Evolutionary conservation across 176 grass and related monocot species (phyloP).

Genomic region (Elymus sibiricus): DNA sequence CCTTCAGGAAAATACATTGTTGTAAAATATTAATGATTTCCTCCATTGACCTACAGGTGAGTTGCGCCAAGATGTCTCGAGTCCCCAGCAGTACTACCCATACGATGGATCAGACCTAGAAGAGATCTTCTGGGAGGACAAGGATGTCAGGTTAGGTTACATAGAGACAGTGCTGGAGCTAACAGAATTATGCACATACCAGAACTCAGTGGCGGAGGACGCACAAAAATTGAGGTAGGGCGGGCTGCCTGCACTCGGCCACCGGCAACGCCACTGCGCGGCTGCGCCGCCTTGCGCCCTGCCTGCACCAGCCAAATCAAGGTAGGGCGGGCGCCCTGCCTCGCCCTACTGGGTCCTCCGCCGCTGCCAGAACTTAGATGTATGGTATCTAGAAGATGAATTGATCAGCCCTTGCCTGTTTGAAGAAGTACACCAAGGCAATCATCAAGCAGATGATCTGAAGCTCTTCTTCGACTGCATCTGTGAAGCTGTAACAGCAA

Average conservation of each 20-base stretch:
- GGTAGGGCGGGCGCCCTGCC: too few species aligned
- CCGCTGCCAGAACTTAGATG: constrained; percentile 37
- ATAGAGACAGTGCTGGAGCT: constrained; percentile 49
- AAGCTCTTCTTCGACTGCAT: constrained; percentile 64
- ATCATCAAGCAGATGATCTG: constrained; percentile 33
- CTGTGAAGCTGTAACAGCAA: constrained; percentile 46
- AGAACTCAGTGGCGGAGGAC: too few species aligned
- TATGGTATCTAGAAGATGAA: constrained; percentile 59
- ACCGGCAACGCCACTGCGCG: too few species aligned
- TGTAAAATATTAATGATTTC: neutral
- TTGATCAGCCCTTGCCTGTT: constrained; percentile 50
- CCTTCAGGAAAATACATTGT: neutral
- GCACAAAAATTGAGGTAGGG: too few species aligned
- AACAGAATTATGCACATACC: constrained; percentile 40
- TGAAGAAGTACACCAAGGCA: constrained; percentile 41
- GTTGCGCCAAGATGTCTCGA: constrained; percentile 4
- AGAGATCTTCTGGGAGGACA: constrained; percentile 36
- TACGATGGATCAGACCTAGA: constrained; percentile 10
- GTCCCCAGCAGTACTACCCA: neutral
- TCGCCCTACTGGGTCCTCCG: too few species aligned
- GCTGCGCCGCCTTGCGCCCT: too few species aligned
- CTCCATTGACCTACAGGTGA: constrained; percentile 42
- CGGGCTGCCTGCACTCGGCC: too few species aligned
- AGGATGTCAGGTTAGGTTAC: constrained; percentile 35
- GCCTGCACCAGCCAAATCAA: too few species aligned